These are phyloP conservation scores for Metschnikowia sp. DNA, from an alignment of 805 yeast species.

Conservation along the genomic window DNA sequence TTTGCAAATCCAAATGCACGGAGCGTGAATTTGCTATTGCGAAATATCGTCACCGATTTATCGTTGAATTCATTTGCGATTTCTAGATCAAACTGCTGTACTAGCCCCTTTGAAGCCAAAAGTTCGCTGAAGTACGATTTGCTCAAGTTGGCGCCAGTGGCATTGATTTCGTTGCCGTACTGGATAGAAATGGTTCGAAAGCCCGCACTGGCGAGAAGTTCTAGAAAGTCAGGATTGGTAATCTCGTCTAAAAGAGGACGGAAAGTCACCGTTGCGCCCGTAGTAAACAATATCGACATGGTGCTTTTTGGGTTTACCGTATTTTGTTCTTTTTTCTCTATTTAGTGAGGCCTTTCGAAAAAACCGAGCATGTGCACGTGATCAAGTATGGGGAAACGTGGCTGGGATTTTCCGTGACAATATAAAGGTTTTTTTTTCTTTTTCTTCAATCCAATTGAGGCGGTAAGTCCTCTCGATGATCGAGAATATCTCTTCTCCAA, in stretches of 20 bases:
- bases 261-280: conserved; percentile 92
- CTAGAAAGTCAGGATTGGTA: conserved; percentile 32
- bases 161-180: conserved; percentile 31
- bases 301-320: neutral
- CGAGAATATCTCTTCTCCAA: too few species aligned
- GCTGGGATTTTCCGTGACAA: too few species aligned
- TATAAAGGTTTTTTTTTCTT: too few species aligned
- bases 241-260: conserved; percentile 49
- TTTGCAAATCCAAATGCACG: conserved; percentile 28
- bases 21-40: conserved; percentile 13
- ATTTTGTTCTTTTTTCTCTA: too few species aligned
- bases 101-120: conserved; percentile 12
- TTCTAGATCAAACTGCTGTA: conserved; percentile 11
- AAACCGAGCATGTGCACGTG: too few species aligned
- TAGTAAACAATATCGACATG: conserved; percentile 54
- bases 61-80: conserved; percentile 17
- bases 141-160: conserved; percentile 21
- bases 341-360: too few species aligned
- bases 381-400: too few species aligned
- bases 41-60: conserved; percentile 12
- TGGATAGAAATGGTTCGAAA: conserved; percentile 30
- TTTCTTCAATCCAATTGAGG: too few species aligned
- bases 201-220: conserved; percentile 30
- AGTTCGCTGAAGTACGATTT: conserved; percentile 20
- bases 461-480: too few species aligned